Evolutionary conservation across 352 stramenopile species (phyloP), one percentile per base, ranked within the genome.

Genomic region (Phytophthora citrophthora): DNA sequence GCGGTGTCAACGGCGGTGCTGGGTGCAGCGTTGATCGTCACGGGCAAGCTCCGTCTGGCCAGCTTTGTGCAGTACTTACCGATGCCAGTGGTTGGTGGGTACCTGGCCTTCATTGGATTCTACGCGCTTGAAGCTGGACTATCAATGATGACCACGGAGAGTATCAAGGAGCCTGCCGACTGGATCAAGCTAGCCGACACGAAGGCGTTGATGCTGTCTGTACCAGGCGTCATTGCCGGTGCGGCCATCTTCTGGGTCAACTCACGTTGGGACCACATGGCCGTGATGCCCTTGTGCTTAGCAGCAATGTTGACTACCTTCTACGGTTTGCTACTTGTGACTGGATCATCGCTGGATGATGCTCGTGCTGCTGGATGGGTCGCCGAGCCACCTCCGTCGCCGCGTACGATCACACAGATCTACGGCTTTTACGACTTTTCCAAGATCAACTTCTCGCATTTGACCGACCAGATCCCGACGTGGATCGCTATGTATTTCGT

Each of bases 401-500:
- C 76, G 9, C 77, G 77, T 13, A 83, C 73, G 24, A 77, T 95
- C 39, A 64, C 74, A 18, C 82, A 94, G 32, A 92, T 94, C 50
- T 95, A 95, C 74, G 64, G 70, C 10, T 90, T 91, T 52, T 95
- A 92, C 68, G 69, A 93, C 57, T 89, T 89, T 27, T 73, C 72
- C 36, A 67, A 76, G 16, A 80, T 89, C 47, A 79, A 90, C 38
- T 77, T 86, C 26, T 74, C 73, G 26, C 88, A 82, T 59, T 51
- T 93, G 48, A 70, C 75, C 24, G 70, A 77, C 15, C 87, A 93
- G 57, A 76, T 98, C 23, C 84, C 96, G 5, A 98, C 92, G 41
- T 94, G 97, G 72, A 68, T 99, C 55, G 92, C 93, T 13, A 99
- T 99, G 97, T 98, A 98, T 70, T 97, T 98, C 63, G 97, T 99